A percentile compares a stretch with the other conserved stretches of the same genome.
These are phyloP conservation scores for Spathaspora gorwiae DNA, from an alignment of 805 yeast species.

Conservation along the genomic window DNA sequence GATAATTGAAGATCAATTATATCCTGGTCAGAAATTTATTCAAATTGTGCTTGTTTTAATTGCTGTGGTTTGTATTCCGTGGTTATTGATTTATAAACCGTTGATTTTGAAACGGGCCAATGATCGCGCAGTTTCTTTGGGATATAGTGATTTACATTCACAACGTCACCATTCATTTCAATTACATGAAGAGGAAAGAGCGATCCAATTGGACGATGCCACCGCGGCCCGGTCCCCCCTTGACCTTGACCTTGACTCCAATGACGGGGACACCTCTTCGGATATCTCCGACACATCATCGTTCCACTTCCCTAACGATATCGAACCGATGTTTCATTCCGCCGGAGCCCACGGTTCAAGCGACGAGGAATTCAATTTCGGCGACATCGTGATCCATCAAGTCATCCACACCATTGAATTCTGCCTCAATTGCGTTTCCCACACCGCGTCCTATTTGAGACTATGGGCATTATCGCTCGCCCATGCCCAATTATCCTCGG, in stretches of 20 bases:
- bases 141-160: constrained; percentile 35
- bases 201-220: constrained; percentile 15
- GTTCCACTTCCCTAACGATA: constrained; percentile 36
- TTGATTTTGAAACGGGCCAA: constrained; percentile 38
- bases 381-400: constrained; percentile 73
- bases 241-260: too few relatives aligned
- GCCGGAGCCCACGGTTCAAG: constrained; percentile 42
- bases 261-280: constrained; percentile 8
- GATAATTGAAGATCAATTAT: constrained; percentile 57
- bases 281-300: constrained; percentile 8
- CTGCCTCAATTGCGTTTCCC: constrained; percentile 74
- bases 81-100: constrained; percentile 67
- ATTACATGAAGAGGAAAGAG: constrained; percentile 40
- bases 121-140: constrained; percentile 29
- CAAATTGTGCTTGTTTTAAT: constrained; percentile 54
- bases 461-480: constrained; percentile 78
- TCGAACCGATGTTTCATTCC: constrained; percentile 28
- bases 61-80: constrained; percentile 71
- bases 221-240: too few relatives aligned
- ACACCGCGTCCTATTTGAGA: constrained; percentile 73
- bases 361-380: constrained; percentile 40
- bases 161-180: constrained; percentile 41
- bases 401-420: constrained; percentile 79
- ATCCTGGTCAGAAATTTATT: constrained; percentile 58
- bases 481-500: constrained; percentile 72